Evolutionary conservation across 768 basidiomycete species (phyloP), one percentile per base, ranked within the genome.

Genomic region (Lactifluus pinguis): DNA sequence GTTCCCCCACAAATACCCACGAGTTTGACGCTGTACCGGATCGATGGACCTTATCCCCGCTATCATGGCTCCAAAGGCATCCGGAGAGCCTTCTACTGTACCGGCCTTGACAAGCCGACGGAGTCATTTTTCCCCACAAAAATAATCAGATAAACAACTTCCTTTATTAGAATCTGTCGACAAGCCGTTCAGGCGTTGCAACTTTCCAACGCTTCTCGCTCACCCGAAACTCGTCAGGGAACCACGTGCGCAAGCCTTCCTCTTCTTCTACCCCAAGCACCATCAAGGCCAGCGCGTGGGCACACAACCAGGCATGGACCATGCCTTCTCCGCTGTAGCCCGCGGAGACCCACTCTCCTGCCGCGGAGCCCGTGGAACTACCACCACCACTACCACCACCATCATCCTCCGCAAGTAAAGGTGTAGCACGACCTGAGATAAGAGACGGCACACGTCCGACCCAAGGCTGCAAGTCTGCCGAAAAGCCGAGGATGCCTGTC

Each of bases 271-370:
- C 53, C 3, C 74, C 79, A 4, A 83, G 70, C 4, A 89, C 73
- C 85, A 86, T 85, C 55, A 73, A 65, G 11, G 83, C 85, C 19
- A 86, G 69, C 8, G 81, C 83, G 57, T 77, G 76, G 4, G 82
- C 80, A 58, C 82, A 77, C 69, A 83, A 68, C 84, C 85, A 87
- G 0, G 83, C 85, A 63, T 86, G 80, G 4, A 80, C 80, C 86
- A 87, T 87, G 1, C 87, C 87, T 64, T 89, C 87, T 0, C 87
- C 87, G 0, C 79, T 76, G 68, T 84, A 89, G 4, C 85, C 87
- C 13, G 83, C 86, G 15, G 82, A 75, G 15, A 88, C 77, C 87
- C 87, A 88, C 69, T 89, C 87, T 17, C 85, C 86, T 0, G 83
- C 58, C 2, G 76, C 73, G 2, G 62, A 3, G 30, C 21, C 25